A percentile compares a stretch with the other conserved stretches of the same genome.
phyloP scores from a whole-genome alignment of 164 flowering plant species.

The Berberis thunbergii region DNA sequence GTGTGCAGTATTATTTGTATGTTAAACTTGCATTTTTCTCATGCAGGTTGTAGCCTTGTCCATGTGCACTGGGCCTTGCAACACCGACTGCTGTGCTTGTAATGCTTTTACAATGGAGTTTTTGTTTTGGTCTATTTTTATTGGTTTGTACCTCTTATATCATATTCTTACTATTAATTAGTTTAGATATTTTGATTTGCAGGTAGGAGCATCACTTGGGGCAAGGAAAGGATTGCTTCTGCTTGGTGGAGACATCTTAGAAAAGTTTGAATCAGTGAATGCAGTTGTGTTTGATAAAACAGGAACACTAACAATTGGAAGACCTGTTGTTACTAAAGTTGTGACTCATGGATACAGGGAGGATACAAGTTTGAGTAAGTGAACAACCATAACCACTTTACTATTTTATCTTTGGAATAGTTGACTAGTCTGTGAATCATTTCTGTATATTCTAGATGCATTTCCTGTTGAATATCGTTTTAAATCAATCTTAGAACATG shows the following conservation, averaged over 20 bases:
- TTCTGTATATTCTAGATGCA: no score
- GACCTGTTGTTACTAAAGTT: conserved; percentile 78
- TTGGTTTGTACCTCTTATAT: no score
- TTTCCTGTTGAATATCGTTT: no score
- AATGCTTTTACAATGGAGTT: conserved; percentile 7
- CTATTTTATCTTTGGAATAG: no score
- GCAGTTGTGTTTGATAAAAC: conserved; percentile 95
- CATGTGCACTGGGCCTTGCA: conserved; percentile 98
- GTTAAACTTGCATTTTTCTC: conserved; percentile 5
- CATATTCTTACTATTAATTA: no score
- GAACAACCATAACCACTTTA: no score
- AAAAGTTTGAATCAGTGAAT: conserved; percentile 65
- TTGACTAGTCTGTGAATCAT: no score
- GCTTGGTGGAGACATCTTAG: conserved; percentile 87
- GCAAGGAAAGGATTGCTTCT: conserved; percentile 91
- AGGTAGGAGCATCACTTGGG: conserved; percentile 98
- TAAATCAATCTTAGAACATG: no score
- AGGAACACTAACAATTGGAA: conserved; percentile 89
- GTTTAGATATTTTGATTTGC: conserved; percentile 1
- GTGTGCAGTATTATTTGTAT: neutral
- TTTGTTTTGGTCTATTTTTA: no score
- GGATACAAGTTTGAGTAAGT: conserved; percentile 10
- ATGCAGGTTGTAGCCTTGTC: conserved; percentile 94
- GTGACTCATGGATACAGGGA: conserved; percentile 26
- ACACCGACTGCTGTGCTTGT: conserved; percentile 98